Base-by-base conservation (phyloP, 2,329 filamentous ascomycete species). In the Colletotrichum lentis region DNA sequence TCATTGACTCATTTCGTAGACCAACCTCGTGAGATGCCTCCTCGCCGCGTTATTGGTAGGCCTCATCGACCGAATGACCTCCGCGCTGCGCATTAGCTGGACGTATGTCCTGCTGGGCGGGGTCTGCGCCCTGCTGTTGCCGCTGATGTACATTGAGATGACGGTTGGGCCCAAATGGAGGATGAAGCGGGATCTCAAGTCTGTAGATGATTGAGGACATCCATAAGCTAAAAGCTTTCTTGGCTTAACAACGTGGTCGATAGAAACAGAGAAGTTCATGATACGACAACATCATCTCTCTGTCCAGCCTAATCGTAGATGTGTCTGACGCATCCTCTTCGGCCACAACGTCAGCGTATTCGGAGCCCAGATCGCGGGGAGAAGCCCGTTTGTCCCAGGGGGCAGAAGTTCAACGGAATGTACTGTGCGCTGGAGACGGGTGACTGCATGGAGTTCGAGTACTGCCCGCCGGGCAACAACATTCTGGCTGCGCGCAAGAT, bases 261-360 rank as follows among this genome's bases (percentile, higher is more conserved):
- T 14, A 18, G 11, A 5, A 18, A 50, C 24, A 31, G 24, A 6
- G 18, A 1, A 50, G 24, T 16, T 2, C 11, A 22, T 27, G 27
- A 27, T 31, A 18, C 47, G 31, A 4, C 10, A 12, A 35, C 53
- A 27, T 27, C 14, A 18, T 14, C 7, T 43, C 7, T 18, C 20
- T 47, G 18, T 2, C 77, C 80, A 83, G 5, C 79, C 80, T 20
- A 73, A 73, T 60, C 74, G 73, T 41, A 82, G 73, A 43, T 76
- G 77, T 35, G 75, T n/a, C 73, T 5, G 82, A 67, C 1, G 81
- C 81, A 53, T 83, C 80, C 8, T 73, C 74, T 61, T 82, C 80
- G 3, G 72, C 67, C 0, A 84, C 78, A 1, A 83, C 80, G 71
- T 84, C 81, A 1, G 79, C 80, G 73, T 83, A 82, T n/a, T n/a